Conservation (phyloP, 257 asterid genomes). For the Ocimum tenuiflorum region DNA sequence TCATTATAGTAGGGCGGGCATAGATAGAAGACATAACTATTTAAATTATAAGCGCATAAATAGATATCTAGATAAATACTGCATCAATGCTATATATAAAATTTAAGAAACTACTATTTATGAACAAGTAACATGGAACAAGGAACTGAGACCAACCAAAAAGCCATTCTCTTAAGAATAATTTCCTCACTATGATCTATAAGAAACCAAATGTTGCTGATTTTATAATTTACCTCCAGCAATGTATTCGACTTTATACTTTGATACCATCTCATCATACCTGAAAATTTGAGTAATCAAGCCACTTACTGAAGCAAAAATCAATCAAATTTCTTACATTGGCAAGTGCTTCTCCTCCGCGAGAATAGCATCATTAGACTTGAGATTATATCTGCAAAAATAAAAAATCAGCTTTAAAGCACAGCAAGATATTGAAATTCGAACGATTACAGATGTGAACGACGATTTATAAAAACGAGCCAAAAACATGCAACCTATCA, state of each 20-base stretch:
- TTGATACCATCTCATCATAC: conserved; percentile 70
- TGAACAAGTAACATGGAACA: no score
- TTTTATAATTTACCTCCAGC: conserved; percentile 60
- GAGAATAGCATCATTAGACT: conserved; percentile 64
- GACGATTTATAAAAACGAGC: conserved; percentile 2
- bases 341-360: conserved; percentile 82
- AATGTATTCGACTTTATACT: conserved; percentile 63
- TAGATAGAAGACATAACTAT: not conserved
- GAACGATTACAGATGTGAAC: not conserved
- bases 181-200: not conserved
- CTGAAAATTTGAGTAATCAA: conserved; percentile 31
- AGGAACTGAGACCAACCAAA: not conserved
- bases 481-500: not conserved
- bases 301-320: not conserved
- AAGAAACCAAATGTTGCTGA: not conserved
- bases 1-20: not conserved
- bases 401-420: conserved; percentile 8
- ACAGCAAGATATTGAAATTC: not conserved
- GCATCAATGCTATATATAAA: not conserved
- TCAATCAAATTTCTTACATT: conserved; percentile 34
- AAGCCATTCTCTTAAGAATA: not conserved
- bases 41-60: not conserved
- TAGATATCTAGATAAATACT: not conserved
- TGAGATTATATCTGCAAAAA: conserved; percentile 39
- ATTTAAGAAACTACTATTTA: not conserved